These are phyloP conservation scores for Blumeriella jaapii DNA, from an alignment of 2,329 filamentous ascomycete species.

Conservation along the genomic window DNA sequence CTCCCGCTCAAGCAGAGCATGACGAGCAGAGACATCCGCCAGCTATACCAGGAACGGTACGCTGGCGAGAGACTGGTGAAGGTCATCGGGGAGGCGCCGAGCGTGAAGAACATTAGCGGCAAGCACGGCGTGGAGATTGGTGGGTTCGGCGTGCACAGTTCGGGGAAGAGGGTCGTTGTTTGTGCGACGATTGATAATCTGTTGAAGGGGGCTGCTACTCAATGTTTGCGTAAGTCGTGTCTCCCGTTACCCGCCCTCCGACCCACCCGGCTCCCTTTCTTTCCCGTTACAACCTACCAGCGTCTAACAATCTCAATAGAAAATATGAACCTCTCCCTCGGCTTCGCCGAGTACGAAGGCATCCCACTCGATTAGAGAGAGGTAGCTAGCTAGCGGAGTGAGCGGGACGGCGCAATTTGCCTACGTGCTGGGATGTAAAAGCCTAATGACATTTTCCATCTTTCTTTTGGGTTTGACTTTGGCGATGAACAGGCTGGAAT, in stretches of 20 bases:
- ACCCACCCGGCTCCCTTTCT: no score
- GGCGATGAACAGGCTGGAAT: no score
- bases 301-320: slow-evolving; percentile 35
- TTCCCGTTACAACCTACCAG: slow-evolving; percentile 5
- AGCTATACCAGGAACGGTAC: slow-evolving; percentile 92
- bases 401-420: no score
- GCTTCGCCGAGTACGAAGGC: slow-evolving; percentile 79
- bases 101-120: slow-evolving; percentile 73
- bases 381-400: no score
- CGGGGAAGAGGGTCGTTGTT: slow-evolving; percentile 84
- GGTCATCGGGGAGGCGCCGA: slow-evolving; percentile 75
- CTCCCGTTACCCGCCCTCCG: neutral
- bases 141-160: slow-evolving; percentile 84
- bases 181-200: slow-evolving; percentile 91
- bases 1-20: slow-evolving; percentile 79
- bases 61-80: slow-evolving; percentile 93
- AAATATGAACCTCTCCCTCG: slow-evolving; percentile 90
- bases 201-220: slow-evolving; percentile 84
- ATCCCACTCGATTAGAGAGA: slow-evolving; percentile 48
- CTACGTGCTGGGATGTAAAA: no score
- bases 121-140: slow-evolving; percentile 91
- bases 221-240: slow-evolving; percentile 67
- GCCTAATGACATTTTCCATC: no score
- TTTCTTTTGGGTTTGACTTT: no score
- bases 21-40: slow-evolving; percentile 82